These are phyloP conservation scores for Chrysoporthe cubensis DNA, from an alignment of 2,329 filamentous ascomycete species.

Conservation along the genomic window DNA sequence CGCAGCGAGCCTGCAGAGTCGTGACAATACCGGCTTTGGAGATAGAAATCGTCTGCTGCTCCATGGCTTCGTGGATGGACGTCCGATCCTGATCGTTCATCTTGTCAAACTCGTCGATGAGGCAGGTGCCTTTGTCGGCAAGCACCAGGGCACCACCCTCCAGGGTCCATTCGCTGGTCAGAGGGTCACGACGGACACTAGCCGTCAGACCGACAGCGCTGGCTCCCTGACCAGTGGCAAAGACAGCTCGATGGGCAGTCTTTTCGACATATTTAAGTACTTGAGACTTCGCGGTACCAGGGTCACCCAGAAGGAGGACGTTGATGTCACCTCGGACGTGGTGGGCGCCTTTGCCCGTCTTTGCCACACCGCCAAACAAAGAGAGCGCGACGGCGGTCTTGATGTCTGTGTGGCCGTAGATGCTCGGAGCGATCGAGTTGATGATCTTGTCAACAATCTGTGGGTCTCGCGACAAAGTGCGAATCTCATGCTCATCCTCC, in stretches of 20 bases:
- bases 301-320: slow-evolving; percentile 92
- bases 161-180: slow-evolving; percentile 96
- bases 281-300: slow-evolving; percentile 97
- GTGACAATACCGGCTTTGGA: slow-evolving; percentile 98
- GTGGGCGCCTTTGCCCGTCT: slow-evolving; percentile 85
- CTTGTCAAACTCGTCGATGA: slow-evolving; percentile 99
- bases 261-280: slow-evolving; percentile 97
- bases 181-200: slow-evolving; percentile 89
- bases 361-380: slow-evolving; percentile 92
- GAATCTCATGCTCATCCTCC: slow-evolving; percentile 90
- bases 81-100: slow-evolving; percentile 99
- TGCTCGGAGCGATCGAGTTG: slow-evolving; percentile 91
- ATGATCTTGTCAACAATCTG: slow-evolving; percentile 93
- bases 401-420: slow-evolving; percentile 95
- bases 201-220: slow-evolving; percentile 97
- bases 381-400: slow-evolving; percentile 96
- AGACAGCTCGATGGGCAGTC: slow-evolving; percentile 94
- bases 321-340: slow-evolving; percentile 97
- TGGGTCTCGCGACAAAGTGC: slow-evolving; percentile 83
- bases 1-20: slow-evolving; percentile 91
- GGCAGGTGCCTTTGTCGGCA: slow-evolving; percentile 89
- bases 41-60: slow-evolving; percentile 99
- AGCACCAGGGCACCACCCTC: slow-evolving; percentile 95
- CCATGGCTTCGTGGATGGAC: slow-evolving; percentile 99
- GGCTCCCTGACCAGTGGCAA: slow-evolving; percentile 95